Evolutionary conservation across 164 flowering plant species (phyloP).

Genomic region (Liquidambar formosana): DNA sequence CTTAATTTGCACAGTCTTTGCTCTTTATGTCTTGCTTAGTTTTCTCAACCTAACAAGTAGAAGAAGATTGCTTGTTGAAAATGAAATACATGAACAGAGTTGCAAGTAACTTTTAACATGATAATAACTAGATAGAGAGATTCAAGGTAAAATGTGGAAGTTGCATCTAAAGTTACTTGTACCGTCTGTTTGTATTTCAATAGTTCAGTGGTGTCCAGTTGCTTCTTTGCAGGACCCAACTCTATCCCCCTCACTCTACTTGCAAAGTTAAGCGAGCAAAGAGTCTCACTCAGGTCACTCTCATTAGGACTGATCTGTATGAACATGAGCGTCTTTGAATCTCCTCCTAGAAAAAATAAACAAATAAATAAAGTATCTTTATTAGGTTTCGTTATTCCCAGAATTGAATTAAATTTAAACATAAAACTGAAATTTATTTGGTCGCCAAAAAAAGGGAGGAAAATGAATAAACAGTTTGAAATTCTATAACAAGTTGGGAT

Average conservation of each 20-base stretch:
- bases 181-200: slow-evolving; percentile 81
- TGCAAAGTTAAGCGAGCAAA: slow-evolving; percentile 96
- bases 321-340: slow-evolving; percentile 95
- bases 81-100: neutral
- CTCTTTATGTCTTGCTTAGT: slow-evolving; percentile 72
- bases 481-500: neutral
- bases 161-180: slow-evolving; percentile 13
- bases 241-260: slow-evolving; percentile 96
- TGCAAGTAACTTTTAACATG: neutral
- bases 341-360: slow-evolving; percentile 64
- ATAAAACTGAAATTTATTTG: neutral
- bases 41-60: slow-evolving; percentile 62
- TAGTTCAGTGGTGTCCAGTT: slow-evolving; percentile 67
- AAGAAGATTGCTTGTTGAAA: neutral
- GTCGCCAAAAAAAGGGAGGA: neutral
- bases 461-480: neutral
- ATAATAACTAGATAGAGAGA: neutral
- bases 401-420: neutral
- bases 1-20: slow-evolving; percentile 71
- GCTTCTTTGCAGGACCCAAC: slow-evolving; percentile 91
- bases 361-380: neutral
- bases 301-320: slow-evolving; percentile 94
- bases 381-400: neutral
- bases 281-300: slow-evolving; percentile 80
- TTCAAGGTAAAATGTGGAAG: neutral